A percentile compares a stretch with the other conserved stretches of the same genome.
Evolutionary conservation across 768 basidiomycete genomes (phyloP).

Genomic region (Phaeotremella fagi): DNA sequence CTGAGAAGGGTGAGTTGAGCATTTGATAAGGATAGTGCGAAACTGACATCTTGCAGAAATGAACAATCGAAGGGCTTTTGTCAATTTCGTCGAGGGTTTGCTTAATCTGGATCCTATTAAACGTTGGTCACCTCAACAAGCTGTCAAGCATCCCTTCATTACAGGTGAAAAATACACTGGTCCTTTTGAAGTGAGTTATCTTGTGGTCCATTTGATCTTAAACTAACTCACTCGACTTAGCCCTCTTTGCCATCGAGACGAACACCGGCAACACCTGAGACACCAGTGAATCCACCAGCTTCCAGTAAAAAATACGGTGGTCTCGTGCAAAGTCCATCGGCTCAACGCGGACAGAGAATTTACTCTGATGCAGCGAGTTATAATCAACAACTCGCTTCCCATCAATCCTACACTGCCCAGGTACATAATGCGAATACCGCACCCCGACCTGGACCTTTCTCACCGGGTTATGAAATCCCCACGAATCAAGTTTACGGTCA

Average conservation of each 20-base stretch:
- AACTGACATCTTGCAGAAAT: conserved; percentile 60
- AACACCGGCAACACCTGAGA: conserved; percentile 11
- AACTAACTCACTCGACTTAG: too few species aligned
- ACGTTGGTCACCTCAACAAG: conserved; percentile 96
- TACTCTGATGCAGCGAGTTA: conserved; percentile 90
- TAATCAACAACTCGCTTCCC: conserved; percentile 88
- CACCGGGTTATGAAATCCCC: conserved; percentile 49
- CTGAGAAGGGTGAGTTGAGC: conserved; percentile 72
- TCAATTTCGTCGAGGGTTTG: conserved; percentile 94
- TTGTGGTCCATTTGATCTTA: background rate
- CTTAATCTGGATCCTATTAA: conserved; percentile 90
- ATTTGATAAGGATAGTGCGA: background rate
- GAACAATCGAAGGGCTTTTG: conserved; percentile 88
- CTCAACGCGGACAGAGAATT: conserved; percentile 75
- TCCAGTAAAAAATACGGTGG: conserved; percentile 64
- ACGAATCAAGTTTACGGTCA: conserved; percentile 24
- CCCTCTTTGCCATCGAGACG: conserved; percentile 4
- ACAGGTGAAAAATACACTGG: conserved; percentile 87
- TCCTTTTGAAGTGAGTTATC: conserved; percentile 43
- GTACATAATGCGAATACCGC: conserved; percentile 48
- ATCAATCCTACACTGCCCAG: conserved; percentile 87
- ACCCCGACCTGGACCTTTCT: conserved; percentile 29
- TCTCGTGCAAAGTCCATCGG: conserved; percentile 66
- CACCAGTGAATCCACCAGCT: conserved; percentile 6
- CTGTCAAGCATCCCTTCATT: conserved; percentile 91